These are phyloP conservation scores for Vanrija humicola DNA, from an alignment of 1,284 basidiomycete species.

Conservation along the genomic window DNA sequence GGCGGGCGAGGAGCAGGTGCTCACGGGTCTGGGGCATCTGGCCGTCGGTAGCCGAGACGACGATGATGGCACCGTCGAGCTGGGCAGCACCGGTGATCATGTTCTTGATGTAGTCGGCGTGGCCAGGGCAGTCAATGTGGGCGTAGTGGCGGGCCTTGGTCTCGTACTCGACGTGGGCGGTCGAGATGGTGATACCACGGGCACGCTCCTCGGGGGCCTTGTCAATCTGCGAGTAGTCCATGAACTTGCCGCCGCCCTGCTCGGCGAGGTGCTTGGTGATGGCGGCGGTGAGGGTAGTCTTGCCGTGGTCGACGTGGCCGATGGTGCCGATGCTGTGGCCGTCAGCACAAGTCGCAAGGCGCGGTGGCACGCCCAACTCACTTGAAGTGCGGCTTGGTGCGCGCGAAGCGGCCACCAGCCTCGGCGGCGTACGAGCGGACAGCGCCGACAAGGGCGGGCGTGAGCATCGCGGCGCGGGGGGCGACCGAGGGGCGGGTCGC, in stretches of 20 bases:
- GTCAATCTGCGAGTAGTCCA: constrained; percentile 97
- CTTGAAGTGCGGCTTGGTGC: constrained; percentile 92
- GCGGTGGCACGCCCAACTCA: constrained; percentile 13
- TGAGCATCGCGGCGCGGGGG: constrained; percentile 13
- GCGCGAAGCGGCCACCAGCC: constrained; percentile 65
- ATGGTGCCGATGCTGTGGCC: constrained; percentile 74
- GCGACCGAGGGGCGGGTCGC: constrained; percentile 10
- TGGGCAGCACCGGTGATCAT: constrained; percentile 99
- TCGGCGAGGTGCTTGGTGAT: constrained; percentile 94
- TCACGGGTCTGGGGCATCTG: constrained; percentile 99
- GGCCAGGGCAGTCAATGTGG: constrained; percentile 93
- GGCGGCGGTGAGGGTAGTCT: constrained; percentile 94
- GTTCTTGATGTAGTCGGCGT: constrained; percentile 75
- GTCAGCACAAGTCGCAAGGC: constrained; percentile 2
- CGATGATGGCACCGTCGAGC: constrained; percentile 96
- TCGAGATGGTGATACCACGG: constrained; percentile 93
- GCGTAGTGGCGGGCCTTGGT: constrained; percentile 89
- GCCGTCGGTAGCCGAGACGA: constrained; percentile 97
- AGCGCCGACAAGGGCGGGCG: constrained; percentile 7
- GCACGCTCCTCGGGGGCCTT: constrained; percentile 99
- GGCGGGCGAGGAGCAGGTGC: constrained; percentile 93
- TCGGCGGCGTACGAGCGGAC: constrained; percentile 57
- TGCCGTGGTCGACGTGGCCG: constrained; percentile 88
- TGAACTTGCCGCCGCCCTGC: constrained; percentile 82
- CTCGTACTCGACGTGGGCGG: constrained; percentile 95